These are phyloP conservation scores for Lepidium campestre DNA, from an alignment of 441 rosid genomes.

Conservation along the genomic window DNA sequence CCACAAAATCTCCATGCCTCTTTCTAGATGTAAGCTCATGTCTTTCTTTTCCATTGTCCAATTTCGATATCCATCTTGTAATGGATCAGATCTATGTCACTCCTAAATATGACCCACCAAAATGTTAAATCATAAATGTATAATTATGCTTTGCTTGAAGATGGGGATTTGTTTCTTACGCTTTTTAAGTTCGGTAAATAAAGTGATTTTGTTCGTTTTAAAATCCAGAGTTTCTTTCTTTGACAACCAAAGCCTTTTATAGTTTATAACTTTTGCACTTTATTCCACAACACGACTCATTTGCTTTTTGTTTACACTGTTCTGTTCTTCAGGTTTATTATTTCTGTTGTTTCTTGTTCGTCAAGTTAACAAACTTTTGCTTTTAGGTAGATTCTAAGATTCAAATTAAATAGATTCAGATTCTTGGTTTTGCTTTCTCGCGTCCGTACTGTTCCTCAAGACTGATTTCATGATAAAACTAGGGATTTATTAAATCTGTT, in stretches of 20 bases:
- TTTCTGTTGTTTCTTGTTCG: conserved; percentile 18
- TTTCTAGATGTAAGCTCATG: conserved; percentile 47
- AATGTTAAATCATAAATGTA: neutral
- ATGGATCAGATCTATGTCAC: neutral
- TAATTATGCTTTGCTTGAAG: conserved; percentile 37
- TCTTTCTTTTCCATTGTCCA: neutral
- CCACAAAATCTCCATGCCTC: conserved; percentile 59
- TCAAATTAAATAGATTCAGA: neutral
- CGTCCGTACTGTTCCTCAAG: neutral
- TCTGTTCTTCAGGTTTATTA: conserved; percentile 16
- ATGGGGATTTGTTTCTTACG: conserved; percentile 21
- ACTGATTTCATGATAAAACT: neutral
- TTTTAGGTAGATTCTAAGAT: neutral
- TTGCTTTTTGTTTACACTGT: conserved; percentile 11
- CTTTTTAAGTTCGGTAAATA: neutral
- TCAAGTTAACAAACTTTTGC: conserved; percentile 24
- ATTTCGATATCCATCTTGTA: neutral
- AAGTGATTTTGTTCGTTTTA: conserved; percentile 11
- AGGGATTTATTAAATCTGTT: neutral
- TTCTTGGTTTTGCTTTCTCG: neutral
- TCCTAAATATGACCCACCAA: conserved; percentile 19
- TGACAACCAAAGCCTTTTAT: neutral
- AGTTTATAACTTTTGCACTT: conserved; percentile 28
- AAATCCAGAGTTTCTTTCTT: conserved; percentile 1
- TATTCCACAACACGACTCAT: conserved; percentile 42